Evolutionary conservation across 768 basidiomycete species (phyloP), one percentile per base, ranked within the genome.

Genomic region (Harrya chromipes): DNA sequence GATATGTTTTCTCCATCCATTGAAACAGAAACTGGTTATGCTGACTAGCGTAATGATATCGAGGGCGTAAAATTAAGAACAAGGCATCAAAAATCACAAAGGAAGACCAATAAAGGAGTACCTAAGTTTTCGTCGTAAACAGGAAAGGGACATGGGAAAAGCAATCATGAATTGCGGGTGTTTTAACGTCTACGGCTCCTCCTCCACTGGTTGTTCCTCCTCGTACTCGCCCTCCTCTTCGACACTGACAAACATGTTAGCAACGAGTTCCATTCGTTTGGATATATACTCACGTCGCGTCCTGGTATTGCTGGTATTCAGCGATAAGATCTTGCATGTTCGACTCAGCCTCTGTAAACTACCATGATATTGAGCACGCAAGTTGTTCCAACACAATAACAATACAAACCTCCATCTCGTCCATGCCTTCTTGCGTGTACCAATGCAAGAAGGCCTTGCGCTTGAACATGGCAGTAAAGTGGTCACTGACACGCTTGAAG

Each of bases 401-500:
- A 33, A n/a, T 3, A 67, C 76, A 39, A 44, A 80, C 80, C 78
- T 94, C 90, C 90, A 93, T 91, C 80, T 93, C 92, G 68, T 94
- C 95, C 95, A 99, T 98, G 70, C 97, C 97, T 78, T 98, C 97
- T 70, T 95, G 92, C 31, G 94, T 98, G 73, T 97, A 97, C 94
- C 94, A 95, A 71, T 95, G 90, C 84, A 93, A 81, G 83, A 94
- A 94, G 21, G 94, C 94, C 77, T 97, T 97, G 68, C 95, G 81
- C 83, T 89, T 91, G 82, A 94, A 95, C 97, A 97, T 99, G 72
- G 92, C 91, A 54, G 91, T 90, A 83, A 99, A 98, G 70, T 97
- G 94, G 69, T 95, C 93, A 58, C 85, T 88, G 68, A 98, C 93
- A 77, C 95, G 94, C 79, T 94, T 93, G 90, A 98, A 97, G 59